phyloP scores from a whole-genome alignment of 176 grass and related monocot species.

The Oryza longistaminata region DNA sequence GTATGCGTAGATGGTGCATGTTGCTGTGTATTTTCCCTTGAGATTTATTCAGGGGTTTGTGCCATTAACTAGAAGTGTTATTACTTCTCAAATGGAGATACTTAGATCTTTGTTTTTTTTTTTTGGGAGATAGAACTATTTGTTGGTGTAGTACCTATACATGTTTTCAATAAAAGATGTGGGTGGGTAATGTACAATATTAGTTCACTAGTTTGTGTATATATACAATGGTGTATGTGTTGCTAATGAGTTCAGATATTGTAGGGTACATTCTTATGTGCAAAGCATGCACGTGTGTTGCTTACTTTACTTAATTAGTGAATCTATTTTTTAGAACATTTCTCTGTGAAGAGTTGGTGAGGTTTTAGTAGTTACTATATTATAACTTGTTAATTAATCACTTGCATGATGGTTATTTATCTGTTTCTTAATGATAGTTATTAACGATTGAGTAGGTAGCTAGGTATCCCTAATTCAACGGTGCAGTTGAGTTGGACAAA shows the following conservation, averaged over 20 bases:
- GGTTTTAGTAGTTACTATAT: background rate
- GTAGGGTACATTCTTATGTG: background rate
- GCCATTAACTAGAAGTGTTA: constrained; percentile 14
- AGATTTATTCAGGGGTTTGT: constrained; percentile 22
- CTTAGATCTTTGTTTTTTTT: background rate
- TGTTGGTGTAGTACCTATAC: constrained; percentile 4
- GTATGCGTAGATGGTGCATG: constrained; percentile 11
- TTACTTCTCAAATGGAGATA: constrained; percentile 33
- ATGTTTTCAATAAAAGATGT: constrained; percentile 26
- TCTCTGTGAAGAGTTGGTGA: background rate
- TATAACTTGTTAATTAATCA: background rate
- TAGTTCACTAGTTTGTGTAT: background rate
- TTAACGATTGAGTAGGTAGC: constrained; percentile 21
- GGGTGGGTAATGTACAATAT: background rate
- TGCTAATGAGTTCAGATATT: background rate
- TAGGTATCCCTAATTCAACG: constrained; percentile 16
- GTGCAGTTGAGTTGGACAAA: constrained; percentile 5
- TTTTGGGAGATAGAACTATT: constrained; percentile 9
- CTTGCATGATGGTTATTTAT: background rate
- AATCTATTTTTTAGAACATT: background rate
- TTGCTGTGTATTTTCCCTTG: background rate
- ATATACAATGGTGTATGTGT: background rate
- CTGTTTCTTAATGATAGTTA: background rate
- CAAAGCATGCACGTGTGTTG: background rate
- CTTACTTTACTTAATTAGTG: constrained; percentile 16